Evolutionary conservation across 768 basidiomycete species (phyloP).

Genomic region (Pisolithus albus): DNA sequence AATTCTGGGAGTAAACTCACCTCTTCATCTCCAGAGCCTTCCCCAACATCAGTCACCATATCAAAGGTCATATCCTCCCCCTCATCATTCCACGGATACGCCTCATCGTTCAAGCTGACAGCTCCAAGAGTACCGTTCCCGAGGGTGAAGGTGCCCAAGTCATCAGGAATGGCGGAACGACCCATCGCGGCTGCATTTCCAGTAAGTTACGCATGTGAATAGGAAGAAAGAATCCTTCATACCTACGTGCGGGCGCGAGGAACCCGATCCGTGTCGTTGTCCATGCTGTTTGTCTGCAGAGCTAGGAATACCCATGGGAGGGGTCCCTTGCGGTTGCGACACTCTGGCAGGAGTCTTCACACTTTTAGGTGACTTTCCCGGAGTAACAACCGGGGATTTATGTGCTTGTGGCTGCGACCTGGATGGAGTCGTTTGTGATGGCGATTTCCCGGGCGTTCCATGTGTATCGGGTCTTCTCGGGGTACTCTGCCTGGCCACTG

Average conservation of each 20-base stretch:
- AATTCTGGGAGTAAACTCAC: slow-evolving; percentile 26
- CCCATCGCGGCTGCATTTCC: slow-evolving; percentile 8
- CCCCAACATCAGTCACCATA: slow-evolving; percentile 53
- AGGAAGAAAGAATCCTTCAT: slow-evolving; percentile 10
- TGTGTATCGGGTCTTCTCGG: slow-evolving; percentile 9
- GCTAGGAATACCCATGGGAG: slow-evolving; percentile 11
- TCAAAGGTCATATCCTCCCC: slow-evolving; percentile 64
- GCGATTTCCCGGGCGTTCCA: slow-evolving; percentile 12
- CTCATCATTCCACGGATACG: slow-evolving; percentile 31
- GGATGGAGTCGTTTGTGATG: slow-evolving; percentile 13
- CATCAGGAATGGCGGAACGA: slow-evolving; percentile 15
- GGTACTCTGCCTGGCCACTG: slow-evolving; percentile 9
- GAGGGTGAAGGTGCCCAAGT: slow-evolving; percentile 14
- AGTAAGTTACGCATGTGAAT: slow-evolving; percentile 14
- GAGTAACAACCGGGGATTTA: slow-evolving; percentile 16
- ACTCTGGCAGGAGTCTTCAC: slow-evolving; percentile 17
- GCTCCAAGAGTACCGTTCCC: slow-evolving; percentile 17
- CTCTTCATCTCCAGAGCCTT: slow-evolving; percentile 68
- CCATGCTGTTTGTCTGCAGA: slow-evolving; percentile 11
- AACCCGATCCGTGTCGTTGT: slow-evolving; percentile 14
- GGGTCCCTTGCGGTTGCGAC: slow-evolving; percentile 15
- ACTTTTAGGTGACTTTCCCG: slow-evolving; percentile 18
- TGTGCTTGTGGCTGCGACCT: slow-evolving; percentile 10
- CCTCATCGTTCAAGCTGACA: slow-evolving; percentile 14
- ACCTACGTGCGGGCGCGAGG: slow-evolving; percentile 13